Conservation (phyloP, 176 grass and related monocot species). For the Pontederia crassipes region DNA sequence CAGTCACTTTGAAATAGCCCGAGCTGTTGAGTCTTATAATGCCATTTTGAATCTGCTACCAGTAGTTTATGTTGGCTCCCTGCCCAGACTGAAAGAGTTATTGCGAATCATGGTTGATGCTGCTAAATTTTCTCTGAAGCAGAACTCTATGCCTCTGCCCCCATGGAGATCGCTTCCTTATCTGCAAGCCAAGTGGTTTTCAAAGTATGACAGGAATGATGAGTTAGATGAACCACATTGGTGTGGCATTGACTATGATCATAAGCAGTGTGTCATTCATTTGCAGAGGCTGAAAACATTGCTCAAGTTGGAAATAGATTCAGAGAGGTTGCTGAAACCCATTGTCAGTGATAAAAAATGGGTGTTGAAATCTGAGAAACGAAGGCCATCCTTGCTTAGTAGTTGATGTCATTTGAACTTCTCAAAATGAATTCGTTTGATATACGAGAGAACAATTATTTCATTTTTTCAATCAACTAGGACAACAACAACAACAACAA, state of each 20-base stretch:
- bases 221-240: slow-evolving; percentile 4
- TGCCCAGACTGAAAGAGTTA: slow-evolving; percentile 64
- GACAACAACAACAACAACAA: too few relatives aligned
- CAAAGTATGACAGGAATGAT: slow-evolving; percentile 60
- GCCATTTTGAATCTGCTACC: slow-evolving; percentile 56
- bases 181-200: slow-evolving; percentile 73
- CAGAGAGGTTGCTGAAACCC: slow-evolving; percentile 33
- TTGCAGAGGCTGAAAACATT: slow-evolving; percentile 52
- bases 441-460: not conserved
- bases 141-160: slow-evolving; percentile 93
- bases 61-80: slow-evolving; percentile 53
- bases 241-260: slow-evolving; percentile 15
- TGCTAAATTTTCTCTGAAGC: slow-evolving; percentile 81
- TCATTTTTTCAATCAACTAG: not conserved
- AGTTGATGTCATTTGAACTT: slow-evolving; percentile 22
- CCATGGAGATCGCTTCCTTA: slow-evolving; percentile 93
- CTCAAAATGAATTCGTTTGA: not conserved
- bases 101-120: slow-evolving; percentile 88
- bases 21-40: slow-evolving; percentile 68
- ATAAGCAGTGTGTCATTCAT: slow-evolving; percentile 42
- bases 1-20: slow-evolving; percentile 95
- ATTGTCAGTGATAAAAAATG: slow-evolving; percentile 52
- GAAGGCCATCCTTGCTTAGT: slow-evolving; percentile 35
- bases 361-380: slow-evolving; percentile 41
- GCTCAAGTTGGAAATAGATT: slow-evolving; percentile 41